Conservation (phyloP, 2,329 filamentous ascomycete genomes). For the Microdochium paspali region DNA sequence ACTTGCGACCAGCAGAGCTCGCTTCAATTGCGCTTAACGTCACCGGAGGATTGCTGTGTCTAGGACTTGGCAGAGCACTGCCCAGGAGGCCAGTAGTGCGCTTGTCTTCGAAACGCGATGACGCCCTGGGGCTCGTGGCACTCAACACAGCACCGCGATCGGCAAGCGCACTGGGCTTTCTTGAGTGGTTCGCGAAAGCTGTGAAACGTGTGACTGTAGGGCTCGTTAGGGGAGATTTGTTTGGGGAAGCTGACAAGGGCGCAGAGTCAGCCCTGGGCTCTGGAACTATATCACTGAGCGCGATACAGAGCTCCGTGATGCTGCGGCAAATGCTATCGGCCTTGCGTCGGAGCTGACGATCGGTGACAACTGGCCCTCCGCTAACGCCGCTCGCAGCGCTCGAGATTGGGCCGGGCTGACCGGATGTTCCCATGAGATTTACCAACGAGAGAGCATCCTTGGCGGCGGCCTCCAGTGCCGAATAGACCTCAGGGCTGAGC, state of each 20-base stretch:
- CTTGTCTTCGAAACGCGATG: slow-evolving; percentile 44
- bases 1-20: slow-evolving; percentile 33
- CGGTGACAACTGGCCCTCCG: slow-evolving; percentile 43
- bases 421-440: slow-evolving; percentile 64
- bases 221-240: slow-evolving; percentile 25
- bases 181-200: not conserved
- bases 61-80: slow-evolving; percentile 35
- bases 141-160: slow-evolving; percentile 28
- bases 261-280: slow-evolving; percentile 23
- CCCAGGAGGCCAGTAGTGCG: slow-evolving; percentile 36
- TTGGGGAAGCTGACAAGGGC: slow-evolving; percentile 10
- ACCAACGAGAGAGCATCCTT: slow-evolving; percentile 73
- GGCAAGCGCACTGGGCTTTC: slow-evolving; percentile 14
- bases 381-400: slow-evolving; percentile 57
- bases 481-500: slow-evolving; percentile 63
- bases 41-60: slow-evolving; percentile 19
- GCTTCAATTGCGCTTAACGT: slow-evolving; percentile 30
- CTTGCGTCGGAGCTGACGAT: slow-evolving; percentile 81
- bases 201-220: slow-evolving; percentile 28
- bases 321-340: slow-evolving; percentile 89
- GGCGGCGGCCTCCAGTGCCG: slow-evolving; percentile 70
- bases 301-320: slow-evolving; percentile 84
- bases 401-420: slow-evolving; percentile 59
- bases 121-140: slow-evolving; percentile 33
- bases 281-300: slow-evolving; percentile 55